These are phyloP conservation scores for Lipomyces mesembrius DNA, from an alignment of 805 yeast species.

Conservation along the genomic window DNA sequence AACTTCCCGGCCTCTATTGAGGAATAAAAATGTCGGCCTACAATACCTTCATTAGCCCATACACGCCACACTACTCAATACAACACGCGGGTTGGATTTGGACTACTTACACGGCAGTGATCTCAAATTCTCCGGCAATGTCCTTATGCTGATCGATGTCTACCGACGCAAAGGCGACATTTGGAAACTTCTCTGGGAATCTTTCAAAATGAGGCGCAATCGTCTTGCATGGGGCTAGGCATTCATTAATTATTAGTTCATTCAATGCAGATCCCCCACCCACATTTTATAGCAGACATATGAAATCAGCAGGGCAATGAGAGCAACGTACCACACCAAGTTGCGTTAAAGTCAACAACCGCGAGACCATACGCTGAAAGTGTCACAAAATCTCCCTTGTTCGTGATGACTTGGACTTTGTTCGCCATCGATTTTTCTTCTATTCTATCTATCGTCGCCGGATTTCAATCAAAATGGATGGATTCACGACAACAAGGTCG, in stretches of 20 bases:
- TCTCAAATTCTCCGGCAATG: conserved; percentile 13
- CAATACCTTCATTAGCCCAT: not conserved
- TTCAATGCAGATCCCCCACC: too few species aligned
- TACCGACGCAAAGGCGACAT: conserved; percentile 21
- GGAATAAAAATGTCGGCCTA: conserved; percentile 25
- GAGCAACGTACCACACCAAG: conserved; percentile 27
- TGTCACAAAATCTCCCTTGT: conserved; percentile 1
- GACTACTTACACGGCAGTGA: conserved; percentile 25
- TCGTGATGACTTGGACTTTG: conserved; percentile 4
- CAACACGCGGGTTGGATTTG: too few species aligned
- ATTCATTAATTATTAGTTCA: not conserved
- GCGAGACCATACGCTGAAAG: conserved; percentile 7
- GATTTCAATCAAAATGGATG: too few species aligned
- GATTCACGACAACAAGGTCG: too few species aligned
- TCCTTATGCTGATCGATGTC: conserved; percentile 24
- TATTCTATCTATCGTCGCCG: not conserved
- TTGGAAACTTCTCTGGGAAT: conserved; percentile 17
- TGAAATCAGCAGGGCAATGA: not conserved
- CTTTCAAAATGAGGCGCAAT: conserved; percentile 25
- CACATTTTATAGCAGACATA: too few species aligned
- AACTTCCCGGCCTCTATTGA: conserved; percentile 18
- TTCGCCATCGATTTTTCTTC: not conserved
- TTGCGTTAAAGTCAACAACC: conserved; percentile 29
- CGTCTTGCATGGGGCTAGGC: conserved; percentile 26
- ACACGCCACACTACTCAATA: not conserved